phyloP scores from a whole-genome alignment of 1,284 basidiomycete species.

The Apiotrichum akiyoshidainum region DNA sequence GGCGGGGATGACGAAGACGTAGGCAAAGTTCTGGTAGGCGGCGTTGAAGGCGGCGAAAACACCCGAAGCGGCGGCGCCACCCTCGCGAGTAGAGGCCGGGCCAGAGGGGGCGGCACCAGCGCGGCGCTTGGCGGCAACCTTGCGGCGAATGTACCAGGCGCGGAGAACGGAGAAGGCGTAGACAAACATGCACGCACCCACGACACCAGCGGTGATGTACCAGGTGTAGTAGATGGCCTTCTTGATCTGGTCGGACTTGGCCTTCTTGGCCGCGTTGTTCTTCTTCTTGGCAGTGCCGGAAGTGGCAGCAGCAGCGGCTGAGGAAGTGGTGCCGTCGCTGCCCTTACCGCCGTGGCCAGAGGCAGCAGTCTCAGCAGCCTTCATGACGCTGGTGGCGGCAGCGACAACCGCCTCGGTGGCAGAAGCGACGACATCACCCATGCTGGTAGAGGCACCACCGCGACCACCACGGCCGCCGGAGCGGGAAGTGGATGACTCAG shows the following conservation, averaged over 20 bases:
- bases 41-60: conserved; percentile 1
- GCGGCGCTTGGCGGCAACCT: conserved; percentile 5
- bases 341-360: background rate
- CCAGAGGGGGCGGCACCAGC: background rate
- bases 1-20: conserved; percentile 16
- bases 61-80: background rate
- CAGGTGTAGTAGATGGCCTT: conserved; percentile 14
- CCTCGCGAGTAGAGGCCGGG: background rate
- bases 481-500: background rate
- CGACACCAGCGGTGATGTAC: conserved; percentile 18
- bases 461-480: background rate
- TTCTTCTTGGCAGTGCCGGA: background rate
- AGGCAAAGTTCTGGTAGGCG: conserved; percentile 11
- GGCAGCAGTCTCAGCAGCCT: background rate
- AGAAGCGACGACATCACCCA: background rate
- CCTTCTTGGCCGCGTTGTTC: background rate
- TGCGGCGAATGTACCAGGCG: conserved; percentile 12
- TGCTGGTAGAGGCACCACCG: background rate
- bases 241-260: conserved; percentile 4
- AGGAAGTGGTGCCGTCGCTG: background rate
- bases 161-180: conserved; percentile 5
- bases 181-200: conserved; percentile 3
- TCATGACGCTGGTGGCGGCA: background rate
- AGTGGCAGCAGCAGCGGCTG: background rate
- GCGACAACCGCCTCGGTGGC: background rate